Base-by-base conservation (phyloP, 192 early-diverging fungal genomes). In the Mortierella hygrophila region DNA sequence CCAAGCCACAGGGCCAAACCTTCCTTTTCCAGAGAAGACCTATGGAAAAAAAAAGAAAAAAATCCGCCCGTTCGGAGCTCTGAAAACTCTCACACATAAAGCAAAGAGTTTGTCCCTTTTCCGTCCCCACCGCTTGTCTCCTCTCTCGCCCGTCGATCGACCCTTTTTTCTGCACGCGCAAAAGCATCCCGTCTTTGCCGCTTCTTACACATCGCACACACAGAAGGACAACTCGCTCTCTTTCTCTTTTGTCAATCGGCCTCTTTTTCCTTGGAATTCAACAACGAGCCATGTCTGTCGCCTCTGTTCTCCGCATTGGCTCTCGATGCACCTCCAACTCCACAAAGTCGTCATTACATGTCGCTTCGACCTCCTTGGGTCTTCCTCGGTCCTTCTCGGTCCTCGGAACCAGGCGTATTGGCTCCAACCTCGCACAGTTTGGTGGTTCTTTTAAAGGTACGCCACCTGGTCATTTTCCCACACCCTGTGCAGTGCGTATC, bases 301-400 rank as follows among this genome's bases (percentile, higher is more conserved):
- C 37, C 74, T 75, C 74, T 11, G 75, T 76, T 16, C 42, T 76
- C n/a, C 75, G 75, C 35, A 46, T 76, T 38, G 63, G 71, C 47
- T 65, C 78, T 60, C 78, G 78, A 80, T 80, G 71, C 78, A 60
- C 77, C 49, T 40, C 77, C 13, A 29, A 49, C n/a, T 41, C 78
- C n/a, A 38, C 78, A 16, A 80, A 57, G 40, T 40, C 68, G 20
- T 47, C 77, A 32, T 35, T 55, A n/a, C 70, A 57, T 47, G 49
- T 60, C 37, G 41, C 60, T 26, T 71, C 70, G n/a, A 70, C 35
- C 21, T 63, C 72, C 10, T 40, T 78, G 16, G 81, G 81, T 16
- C 21, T 86, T 41, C 79, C 78, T 6, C 75, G 84, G 68, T 44
- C 70, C 37, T 86, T 86, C 65, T 86, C 84, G 2, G 84, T 80